Base-by-base conservation (phyloP, 169 alveolate species). In the Babesia gibsoni region DNA sequence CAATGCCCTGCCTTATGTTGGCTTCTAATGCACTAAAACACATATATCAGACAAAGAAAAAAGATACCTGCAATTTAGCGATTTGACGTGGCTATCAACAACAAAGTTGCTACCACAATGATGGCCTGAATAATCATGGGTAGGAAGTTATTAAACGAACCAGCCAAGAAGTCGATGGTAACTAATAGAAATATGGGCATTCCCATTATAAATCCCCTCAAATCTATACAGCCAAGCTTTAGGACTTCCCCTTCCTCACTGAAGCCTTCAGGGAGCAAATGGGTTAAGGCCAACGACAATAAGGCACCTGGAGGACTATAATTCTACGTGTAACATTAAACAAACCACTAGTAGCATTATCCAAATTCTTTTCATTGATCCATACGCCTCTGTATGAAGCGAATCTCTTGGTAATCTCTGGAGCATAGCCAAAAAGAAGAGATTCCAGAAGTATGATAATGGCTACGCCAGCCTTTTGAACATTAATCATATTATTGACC, bases 261-360 rank as follows among this genome's bases (percentile, higher is more conserved):
- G 33, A 79, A 79, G 22, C 82, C 88, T 43, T 79, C 88, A 23
- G 88, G 88, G 10, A 79, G 59, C 25, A 79, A 54, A 39, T 79
- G 88, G 5, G 88, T 79, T 2, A 79, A 41, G 9, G 88, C 65
- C 20, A 79, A 78, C 0, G 88, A 54, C 56, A 79, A 56, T 25
- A 79, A 50, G 12, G 88, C 88, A 27, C 88, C 88, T 79, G 43
- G 27, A 35, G 18, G 18, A 23, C 41, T 27, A n/a, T 37, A 33
- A 8, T 12, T 12, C 29, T 10, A 32, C 27, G 14, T 14, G n/a
- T n/a, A 4, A 23, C 22, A 3, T 9, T 23, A 0, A 10, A 36
- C 73, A 8, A 22, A 79, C 88, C 88, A 43, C 83, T 68, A 0
- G 83, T 79, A 10, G 88, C 88, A 65, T 79, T 79, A 57, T 79